Conservation (phyloP, 2,329 filamentous ascomycete species). For the Sphaceloma murrayae region DNA sequence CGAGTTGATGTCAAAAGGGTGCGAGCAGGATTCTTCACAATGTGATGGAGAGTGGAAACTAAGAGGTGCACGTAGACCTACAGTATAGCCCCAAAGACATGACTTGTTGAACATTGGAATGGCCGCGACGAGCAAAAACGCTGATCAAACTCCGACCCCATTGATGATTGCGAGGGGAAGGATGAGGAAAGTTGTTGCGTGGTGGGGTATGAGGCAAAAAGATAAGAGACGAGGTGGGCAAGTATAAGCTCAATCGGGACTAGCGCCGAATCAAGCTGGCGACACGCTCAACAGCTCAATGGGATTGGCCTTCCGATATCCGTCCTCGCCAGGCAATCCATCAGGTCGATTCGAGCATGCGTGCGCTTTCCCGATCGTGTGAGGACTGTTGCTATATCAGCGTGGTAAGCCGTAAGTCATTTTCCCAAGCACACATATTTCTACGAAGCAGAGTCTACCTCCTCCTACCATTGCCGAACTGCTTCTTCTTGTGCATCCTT, state of each 20-base stretch:
- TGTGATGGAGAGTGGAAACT: too few relatives aligned
- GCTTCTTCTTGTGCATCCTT: too few relatives aligned
- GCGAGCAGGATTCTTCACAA: too few relatives aligned
- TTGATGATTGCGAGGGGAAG: background rate
- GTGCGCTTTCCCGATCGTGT: background rate
- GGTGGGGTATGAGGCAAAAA: background rate
- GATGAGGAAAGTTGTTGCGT: background rate
- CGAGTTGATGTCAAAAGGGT: background rate
- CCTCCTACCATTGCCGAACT: too few relatives aligned
- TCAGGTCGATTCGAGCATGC: background rate
- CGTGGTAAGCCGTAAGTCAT: too few relatives aligned
- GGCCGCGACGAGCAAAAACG: too few relatives aligned
- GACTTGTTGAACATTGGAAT: too few relatives aligned
- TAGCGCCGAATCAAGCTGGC: background rate
- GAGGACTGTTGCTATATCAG: background rate
- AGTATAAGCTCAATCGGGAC: conserved; percentile 3
- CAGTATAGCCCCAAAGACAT: too few relatives aligned
- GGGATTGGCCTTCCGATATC: background rate
- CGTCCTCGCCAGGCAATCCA: background rate
- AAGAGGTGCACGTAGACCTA: too few relatives aligned
- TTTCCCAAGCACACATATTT: too few relatives aligned
- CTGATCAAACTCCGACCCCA: too few relatives aligned
- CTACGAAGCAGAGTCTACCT: too few relatives aligned
- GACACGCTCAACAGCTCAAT: background rate
- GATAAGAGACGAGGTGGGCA: background rate